phyloP scores from a whole-genome alignment of 495 filamentous ascomycete genomes.

The Penicillium ucsense region DNA sequence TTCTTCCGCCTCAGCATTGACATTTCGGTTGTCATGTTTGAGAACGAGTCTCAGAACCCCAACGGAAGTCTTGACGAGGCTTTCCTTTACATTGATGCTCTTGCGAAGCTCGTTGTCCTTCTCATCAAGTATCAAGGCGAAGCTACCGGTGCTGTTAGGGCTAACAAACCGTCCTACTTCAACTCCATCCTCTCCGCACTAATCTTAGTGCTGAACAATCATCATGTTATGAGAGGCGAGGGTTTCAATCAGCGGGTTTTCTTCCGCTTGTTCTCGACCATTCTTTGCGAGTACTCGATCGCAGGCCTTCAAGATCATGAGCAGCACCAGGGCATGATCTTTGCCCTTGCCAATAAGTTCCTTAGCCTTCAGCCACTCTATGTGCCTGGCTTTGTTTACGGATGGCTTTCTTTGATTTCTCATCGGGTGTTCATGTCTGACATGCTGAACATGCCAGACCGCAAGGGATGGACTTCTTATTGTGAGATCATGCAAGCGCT shows the following conservation, averaged over 20 bases:
- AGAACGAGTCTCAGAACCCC: constrained; percentile 50
- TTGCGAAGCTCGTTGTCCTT: constrained; percentile 71
- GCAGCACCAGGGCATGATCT: constrained; percentile 58
- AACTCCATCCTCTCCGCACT: constrained; percentile 66
- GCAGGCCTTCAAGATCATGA: constrained; percentile 37
- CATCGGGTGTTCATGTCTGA: constrained; percentile 82
- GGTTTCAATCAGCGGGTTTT: constrained; percentile 81
- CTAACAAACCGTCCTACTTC: constrained; percentile 55
- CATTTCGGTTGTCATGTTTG: constrained; percentile 62
- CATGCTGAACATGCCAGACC: constrained; percentile 59
- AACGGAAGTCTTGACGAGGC: constrained; percentile 55
- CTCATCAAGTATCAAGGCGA: constrained; percentile 64
- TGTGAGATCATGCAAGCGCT: constrained; percentile 66
- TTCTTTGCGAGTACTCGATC: constrained; percentile 60
- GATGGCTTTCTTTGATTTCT: constrained; percentile 71
- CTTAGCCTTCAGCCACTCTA: constrained; percentile 63
- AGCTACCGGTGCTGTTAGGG: constrained; percentile 44
- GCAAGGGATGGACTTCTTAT: constrained; percentile 65
- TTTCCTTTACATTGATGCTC: constrained; percentile 71
- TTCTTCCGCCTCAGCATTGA: constrained; percentile 83
- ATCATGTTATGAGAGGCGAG: constrained; percentile 73
- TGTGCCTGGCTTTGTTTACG: constrained; percentile 73
- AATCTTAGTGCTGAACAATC: constrained; percentile 72
- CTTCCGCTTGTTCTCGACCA: constrained; percentile 79
- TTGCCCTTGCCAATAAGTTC: constrained; percentile 65